Percentiles rank a stretch among this genome's conserved stretches.
Evolutionary conservation across 1,139 yeast genomes (phyloP).

Genomic region (Kurtzmaniella quercitrusa): DNA sequence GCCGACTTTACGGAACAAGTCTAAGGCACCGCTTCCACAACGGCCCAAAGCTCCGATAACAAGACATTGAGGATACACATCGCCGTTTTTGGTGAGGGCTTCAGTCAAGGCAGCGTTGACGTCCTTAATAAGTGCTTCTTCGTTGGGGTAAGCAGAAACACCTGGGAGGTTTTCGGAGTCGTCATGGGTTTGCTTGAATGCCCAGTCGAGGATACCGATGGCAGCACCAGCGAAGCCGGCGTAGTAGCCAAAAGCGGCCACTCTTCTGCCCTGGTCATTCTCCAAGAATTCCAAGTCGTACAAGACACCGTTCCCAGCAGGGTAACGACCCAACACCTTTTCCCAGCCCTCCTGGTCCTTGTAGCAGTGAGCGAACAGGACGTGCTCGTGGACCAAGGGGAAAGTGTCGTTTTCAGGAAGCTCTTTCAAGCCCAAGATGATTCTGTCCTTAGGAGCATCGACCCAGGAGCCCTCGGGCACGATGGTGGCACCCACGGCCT

Average conservation of each 20-base stretch:
- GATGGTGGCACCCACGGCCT: constrained; percentile 73
- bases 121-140: constrained; percentile 63
- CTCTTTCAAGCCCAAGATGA: constrained; percentile 91
- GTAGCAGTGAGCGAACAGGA: constrained; percentile 98
- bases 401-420: constrained; percentile 85
- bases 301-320: constrained; percentile 82
- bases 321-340: constrained; percentile 82
- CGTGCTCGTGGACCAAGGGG: constrained; percentile 93
- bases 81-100: constrained; percentile 60
- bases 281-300: constrained; percentile 94
- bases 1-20: constrained; percentile 76
- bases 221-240: constrained; percentile 99
- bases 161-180: constrained; percentile 66
- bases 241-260: constrained; percentile 97
- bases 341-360: constrained; percentile 98
- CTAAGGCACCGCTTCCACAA: constrained; percentile 98
- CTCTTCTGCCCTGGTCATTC: constrained; percentile 94
- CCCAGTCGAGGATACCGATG: constrained; percentile 90
- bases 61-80: constrained; percentile 70
- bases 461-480: constrained; percentile 95
- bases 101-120: constrained; percentile 57
- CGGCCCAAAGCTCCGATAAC: constrained; percentile 97
- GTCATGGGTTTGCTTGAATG: constrained; percentile 74
- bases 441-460: constrained; percentile 81
- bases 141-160: constrained; percentile 79